Evolutionary conservation across 176 grass and related monocot species (phyloP).

Genomic region (Musa acuminata): DNA sequence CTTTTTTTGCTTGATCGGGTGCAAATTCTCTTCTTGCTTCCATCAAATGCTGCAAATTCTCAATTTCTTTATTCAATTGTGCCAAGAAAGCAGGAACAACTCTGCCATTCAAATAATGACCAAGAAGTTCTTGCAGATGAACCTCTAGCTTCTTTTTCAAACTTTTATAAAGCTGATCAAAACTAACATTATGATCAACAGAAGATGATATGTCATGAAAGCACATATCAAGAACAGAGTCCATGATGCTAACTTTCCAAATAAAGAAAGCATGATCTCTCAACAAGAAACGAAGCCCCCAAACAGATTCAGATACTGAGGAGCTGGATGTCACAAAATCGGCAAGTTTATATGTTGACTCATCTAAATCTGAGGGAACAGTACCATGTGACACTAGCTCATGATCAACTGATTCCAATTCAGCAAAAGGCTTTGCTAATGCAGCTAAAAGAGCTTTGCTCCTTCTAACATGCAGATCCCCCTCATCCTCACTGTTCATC

Average conservation of each 20-base stretch:
- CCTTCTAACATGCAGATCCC: slow-evolving; percentile 43
- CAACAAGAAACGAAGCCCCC: slow-evolving; percentile 58
- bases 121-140: slow-evolving; percentile 63
- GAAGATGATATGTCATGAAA: slow-evolving; percentile 88
- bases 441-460: slow-evolving; percentile 58
- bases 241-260: slow-evolving; percentile 76
- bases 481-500: slow-evolving; percentile 53
- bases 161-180: slow-evolving; percentile 63
- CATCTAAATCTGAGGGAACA: slow-evolving; percentile 34
- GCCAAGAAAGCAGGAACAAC: slow-evolving; percentile 45
- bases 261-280: slow-evolving; percentile 72
- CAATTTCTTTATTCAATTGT: slow-evolving; percentile 59
- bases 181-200: slow-evolving; percentile 54
- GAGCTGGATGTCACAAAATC: slow-evolving; percentile 42
- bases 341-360: slow-evolving; percentile 28
- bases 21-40: slow-evolving; percentile 41
- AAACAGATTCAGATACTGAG: slow-evolving; percentile 56
- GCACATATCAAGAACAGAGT: slow-evolving; percentile 76
- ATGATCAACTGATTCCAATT: slow-evolving; percentile 66
- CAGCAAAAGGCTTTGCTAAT: slow-evolving; percentile 62
- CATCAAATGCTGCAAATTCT: slow-evolving; percentile 41
- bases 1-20: slow-evolving; percentile 38
- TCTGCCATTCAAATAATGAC: slow-evolving; percentile 55
- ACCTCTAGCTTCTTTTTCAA: slow-evolving; percentile 73
- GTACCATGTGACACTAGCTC: slow-evolving; percentile 34